Conservation (phyloP, 768 basidiomycete genomes). For the Albatrellus ellisii region DNA sequence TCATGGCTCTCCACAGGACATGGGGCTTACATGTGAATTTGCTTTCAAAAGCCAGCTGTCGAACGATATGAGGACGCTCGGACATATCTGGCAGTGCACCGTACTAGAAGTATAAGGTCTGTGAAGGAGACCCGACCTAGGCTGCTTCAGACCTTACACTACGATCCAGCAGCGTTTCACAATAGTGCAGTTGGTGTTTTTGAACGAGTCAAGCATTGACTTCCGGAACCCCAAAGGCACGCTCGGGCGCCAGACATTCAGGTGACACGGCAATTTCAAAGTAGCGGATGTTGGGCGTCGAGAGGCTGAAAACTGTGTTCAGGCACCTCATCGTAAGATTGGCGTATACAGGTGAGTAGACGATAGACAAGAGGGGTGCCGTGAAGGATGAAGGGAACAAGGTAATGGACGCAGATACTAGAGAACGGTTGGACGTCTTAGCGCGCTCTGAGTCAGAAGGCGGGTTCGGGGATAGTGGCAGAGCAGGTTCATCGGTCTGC, state of each 20-base stretch:
- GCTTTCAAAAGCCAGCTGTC: too few relatives aligned
- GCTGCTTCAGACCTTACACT: too few relatives aligned
- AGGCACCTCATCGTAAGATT: conserved; percentile 84
- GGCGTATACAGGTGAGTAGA: conserved; percentile 94
- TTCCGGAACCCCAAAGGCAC: too few relatives aligned
- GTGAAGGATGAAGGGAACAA: conserved; percentile 76
- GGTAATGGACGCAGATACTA: conserved; percentile 33
- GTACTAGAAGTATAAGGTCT: too few relatives aligned
- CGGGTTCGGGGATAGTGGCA: neutral
- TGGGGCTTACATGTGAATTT: too few relatives aligned
- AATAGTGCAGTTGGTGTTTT: too few relatives aligned
- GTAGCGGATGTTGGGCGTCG: conserved; percentile 81
- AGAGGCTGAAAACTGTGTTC: conserved; percentile 68
- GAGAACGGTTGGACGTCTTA: conserved; percentile 19
- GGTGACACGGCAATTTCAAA: conserved; percentile 72
- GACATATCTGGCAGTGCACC: too few relatives aligned
- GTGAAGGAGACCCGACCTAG: too few relatives aligned
- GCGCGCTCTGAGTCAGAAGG: neutral
- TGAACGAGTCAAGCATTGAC: too few relatives aligned
- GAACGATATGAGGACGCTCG: too few relatives aligned
- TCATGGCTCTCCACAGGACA: too few relatives aligned
- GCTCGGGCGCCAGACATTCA: conserved; percentile 83
- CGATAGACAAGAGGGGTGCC: conserved; percentile 70
- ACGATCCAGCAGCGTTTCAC: too few relatives aligned
- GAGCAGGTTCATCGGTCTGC: neutral